Conservation (phyloP, 2,329 filamentous ascomycete species). For the Elsinoe perseae region DNA sequence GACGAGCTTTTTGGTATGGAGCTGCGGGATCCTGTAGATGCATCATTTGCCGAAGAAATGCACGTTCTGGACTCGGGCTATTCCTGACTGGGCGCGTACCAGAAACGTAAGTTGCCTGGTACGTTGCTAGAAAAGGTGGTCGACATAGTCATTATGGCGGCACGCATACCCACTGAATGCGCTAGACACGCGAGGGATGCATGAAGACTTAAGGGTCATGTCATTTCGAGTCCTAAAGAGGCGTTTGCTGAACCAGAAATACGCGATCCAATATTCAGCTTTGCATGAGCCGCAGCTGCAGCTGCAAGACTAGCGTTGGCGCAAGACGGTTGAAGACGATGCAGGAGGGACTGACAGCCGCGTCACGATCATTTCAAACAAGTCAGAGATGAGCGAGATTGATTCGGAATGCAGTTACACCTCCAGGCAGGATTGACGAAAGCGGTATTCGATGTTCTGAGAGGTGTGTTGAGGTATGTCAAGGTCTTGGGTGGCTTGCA, state of each 20-base stretch:
- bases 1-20: constrained; percentile 11
- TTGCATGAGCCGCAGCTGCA: not conserved
- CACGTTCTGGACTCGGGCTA: not conserved
- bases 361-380: not conserved
- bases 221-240: not conserved
- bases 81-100: not conserved
- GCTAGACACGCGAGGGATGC: not conserved
- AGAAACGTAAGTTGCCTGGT: not conserved
- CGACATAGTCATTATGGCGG: not conserved
- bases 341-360: not conserved
- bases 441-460: not conserved
- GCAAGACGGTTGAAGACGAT: not conserved
- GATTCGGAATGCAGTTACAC: not conserved
- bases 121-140: constrained; percentile 2
- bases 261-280: not conserved
- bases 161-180: not conserved
- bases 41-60: constrained; percentile 8
- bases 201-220: not conserved
- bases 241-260: not conserved
- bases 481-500: not conserved
- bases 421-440: not conserved
- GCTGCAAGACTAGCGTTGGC: not conserved
- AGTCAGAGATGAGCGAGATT: not conserved
- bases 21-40: not conserved
- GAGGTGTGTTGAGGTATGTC: not conserved